Conservation (phyloP, 2,329 filamentous ascomycete genomes). For the Fusarium sacchari region DNA sequence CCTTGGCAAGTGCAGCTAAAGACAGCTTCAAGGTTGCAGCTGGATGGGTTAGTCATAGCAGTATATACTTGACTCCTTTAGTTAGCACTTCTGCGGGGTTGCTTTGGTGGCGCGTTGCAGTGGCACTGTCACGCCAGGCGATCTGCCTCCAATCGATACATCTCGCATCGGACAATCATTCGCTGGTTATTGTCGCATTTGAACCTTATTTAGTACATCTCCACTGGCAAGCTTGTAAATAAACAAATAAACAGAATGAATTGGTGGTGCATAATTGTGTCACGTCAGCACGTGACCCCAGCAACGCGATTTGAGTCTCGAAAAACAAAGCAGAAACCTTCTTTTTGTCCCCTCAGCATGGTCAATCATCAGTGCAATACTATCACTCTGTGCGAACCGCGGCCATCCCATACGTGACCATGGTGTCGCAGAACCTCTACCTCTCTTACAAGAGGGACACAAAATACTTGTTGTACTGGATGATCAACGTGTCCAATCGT, state of each 20-base stretch:
- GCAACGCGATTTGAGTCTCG: background rate
- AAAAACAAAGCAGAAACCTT: background rate
- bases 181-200: too few relatives aligned
- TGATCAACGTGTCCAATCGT: slow-evolving; percentile 51
- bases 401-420: slow-evolving; percentile 25
- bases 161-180: background rate
- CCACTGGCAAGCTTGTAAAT: background rate
- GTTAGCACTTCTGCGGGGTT: background rate
- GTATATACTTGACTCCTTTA: background rate
- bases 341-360: background rate
- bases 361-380: background rate
- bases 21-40: background rate
- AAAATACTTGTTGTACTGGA: slow-evolving; percentile 51
- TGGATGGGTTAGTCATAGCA: background rate
- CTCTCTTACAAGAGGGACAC: slow-evolving; percentile 54
- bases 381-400: background rate
- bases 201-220: background rate
- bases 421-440: slow-evolving; percentile 46
- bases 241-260: background rate
- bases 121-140: background rate
- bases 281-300: background rate
- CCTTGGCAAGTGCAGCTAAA: background rate
- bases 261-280: background rate
- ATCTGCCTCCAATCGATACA: background rate
- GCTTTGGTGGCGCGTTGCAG: background rate